Base-by-base conservation (phyloP, 2,329 filamentous ascomycete genomes). In the Fusarium cyanostomum region DNA sequence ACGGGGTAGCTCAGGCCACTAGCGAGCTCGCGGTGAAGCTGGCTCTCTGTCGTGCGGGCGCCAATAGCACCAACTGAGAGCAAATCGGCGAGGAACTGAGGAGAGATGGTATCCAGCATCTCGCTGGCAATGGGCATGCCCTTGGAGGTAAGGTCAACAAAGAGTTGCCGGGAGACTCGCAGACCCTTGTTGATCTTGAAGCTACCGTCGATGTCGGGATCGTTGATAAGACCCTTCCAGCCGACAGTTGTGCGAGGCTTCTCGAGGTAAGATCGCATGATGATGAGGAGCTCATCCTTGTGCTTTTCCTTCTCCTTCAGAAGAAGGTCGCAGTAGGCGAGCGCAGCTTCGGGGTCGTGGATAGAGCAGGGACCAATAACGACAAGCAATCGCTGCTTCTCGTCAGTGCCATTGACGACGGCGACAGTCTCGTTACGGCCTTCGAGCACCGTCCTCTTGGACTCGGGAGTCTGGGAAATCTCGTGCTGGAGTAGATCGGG, bases 151-250 rank as follows among this genome's bases (percentile, higher is more conserved):
- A 99, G 82, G 76, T 98, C 93, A 63, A 96, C 89, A 79, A 97
- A 98, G 75, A 99, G 85, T 79, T 98, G 89, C 69, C 95, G 86
- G 53, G 92, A 92, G 52, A 93, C 83, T 46, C 92, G 88, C 73
- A 99, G 80, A 16, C 95, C 95, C 84, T 98, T 98, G 85, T 98
- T 98, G 82, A 99, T 98, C 81, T 97, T 89, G 90, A 97, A 98
- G 78, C 91, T 95, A 77, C 97, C 94, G 79, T 98, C 94, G 74
- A 99, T 96, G 74, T 98, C 94, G 2, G 95, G 95, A 79, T 99
- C 95, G 77, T 99, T 98, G 82, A 99, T 96, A 71, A 99, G 82
- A 45, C 95, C 95, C 83, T 99, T 99, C 95, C 95, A 99, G 69
- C 95, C 95, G 26, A 99, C 92, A 0, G 95, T 99, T 26, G 95